Base-by-base conservation (phyloP, 768 basidiomycete genomes). In the Astraeus odoratus region DNA sequence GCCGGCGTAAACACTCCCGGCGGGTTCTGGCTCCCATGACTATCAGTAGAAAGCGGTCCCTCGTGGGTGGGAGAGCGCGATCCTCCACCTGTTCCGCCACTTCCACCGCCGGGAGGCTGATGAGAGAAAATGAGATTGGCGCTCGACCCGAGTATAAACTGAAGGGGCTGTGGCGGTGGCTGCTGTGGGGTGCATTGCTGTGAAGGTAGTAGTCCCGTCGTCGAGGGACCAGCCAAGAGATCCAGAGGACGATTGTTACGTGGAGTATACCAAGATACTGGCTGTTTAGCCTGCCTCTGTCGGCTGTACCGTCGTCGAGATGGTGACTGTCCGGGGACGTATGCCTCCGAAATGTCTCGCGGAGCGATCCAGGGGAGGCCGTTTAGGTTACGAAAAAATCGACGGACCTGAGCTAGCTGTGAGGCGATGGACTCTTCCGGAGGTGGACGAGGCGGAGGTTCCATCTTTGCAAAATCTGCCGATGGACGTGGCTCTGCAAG, bases 381-480 rank as follows among this genome's bases (percentile, higher is more conserved):
- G 24, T 70, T 62, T 24, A 76, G 42, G n/a, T 64, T 60, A 8
- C 57, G 57, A 15, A 72, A 44, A 43, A 75, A 65, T 27, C 65
- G 55, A 9, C 62, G 57, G 9, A 70, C 36, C 12, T 70, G 68
- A 1, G 53, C 54, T 23, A 75, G 37, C 33, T 73, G 72, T 54
- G 48, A 64, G 12, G 59, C 51, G 22, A 64, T 51, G 10, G 63
- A 65, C 35, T 65, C 61, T 7, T 62, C 59, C 0, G 71, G 66
- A 0, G 57, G 62, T 4, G 68, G 65, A 6, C 69, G 68, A n/a
- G 70, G 60, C 2, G 67, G 66, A 2, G 68, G 63, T 5, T 67
- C 64, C 73, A 77, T 75, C 49, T 73, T 74, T 22, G 66, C 71
- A 51, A 75, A 76, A 48, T 75, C 73, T 0, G 72, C 60, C 3